Evolutionary conservation across 371 early-diverging fungal species (phyloP), one percentile per base, ranked within the genome.

Genomic region (Syncephalastrum racemosum): DNA sequence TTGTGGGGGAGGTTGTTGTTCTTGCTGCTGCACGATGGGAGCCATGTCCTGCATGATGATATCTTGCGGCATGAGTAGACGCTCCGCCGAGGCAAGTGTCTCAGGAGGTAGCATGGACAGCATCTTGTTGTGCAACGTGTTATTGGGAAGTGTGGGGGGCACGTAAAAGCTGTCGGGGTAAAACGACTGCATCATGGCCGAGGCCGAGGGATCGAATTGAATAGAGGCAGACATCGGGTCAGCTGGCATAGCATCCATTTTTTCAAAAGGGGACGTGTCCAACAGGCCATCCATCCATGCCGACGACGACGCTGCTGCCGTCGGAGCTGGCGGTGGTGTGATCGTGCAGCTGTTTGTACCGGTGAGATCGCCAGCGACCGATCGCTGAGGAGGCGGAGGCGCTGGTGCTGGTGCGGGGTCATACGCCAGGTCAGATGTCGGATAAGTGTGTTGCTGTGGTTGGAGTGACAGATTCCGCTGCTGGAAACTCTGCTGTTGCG

Each of bases 31-130:
- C 36, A 31, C 36, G 10, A 31, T 31, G 36, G 36, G 12, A 8
- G 36, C 36, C 36, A 31, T 31, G 10, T 31, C 36, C 36, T 31
- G 36, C 36, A 31, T 31, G 36, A 31, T 31, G 36, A 31, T 31
- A 31, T 31, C 36, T 23, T 54, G 42, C 13, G 68, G 68, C 3
- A 62, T 61, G 2, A 73, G 48, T n/a, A 73, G 39, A 16, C 59
- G 59, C 53, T 66, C 70, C 10, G 70, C 70, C 6, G 66, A 63
- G 42, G 60, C 70, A 27, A 73, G 49, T 10, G 70, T 73, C 41
- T 73, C 63, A 52, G 52, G 57, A 10, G 74, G 74, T 15, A 74
- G 49, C 12, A 68, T 63, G 3, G 70, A 53, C 39, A 74, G 50
- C 31, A 74, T 15, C 19, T 68, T 70, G 46, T 64, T 74, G 22